A percentile compares a stretch with the other conserved stretches of the same genome.
phyloP scores from a whole-genome alignment of 305 asterid genomes.

The Fraxinus platypoda region DNA sequence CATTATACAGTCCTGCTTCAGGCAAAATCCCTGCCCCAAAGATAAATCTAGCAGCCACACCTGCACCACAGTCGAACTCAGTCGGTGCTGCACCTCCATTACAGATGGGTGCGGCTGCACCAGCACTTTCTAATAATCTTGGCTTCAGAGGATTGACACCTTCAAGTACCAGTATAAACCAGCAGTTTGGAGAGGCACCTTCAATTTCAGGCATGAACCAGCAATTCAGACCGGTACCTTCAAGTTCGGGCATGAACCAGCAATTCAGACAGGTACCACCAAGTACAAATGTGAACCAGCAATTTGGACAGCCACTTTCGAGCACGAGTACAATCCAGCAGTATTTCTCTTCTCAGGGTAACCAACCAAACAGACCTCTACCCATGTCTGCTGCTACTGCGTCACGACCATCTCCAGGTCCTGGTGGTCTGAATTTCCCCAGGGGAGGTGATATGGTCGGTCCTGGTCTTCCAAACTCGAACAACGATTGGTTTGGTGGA shows the following conservation, averaged over 20 bases:
- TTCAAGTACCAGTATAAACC: slow-evolving; percentile 37
- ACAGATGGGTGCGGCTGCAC: slow-evolving; percentile 36
- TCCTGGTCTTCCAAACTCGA: slow-evolving; percentile 48
- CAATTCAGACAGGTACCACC: slow-evolving; percentile 35
- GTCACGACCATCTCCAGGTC: slow-evolving; percentile 52
- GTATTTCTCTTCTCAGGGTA: slow-evolving; percentile 53
- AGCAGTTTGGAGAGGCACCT: slow-evolving; percentile 9
- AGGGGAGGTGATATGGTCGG: slow-evolving; percentile 39
- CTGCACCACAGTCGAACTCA: slow-evolving; percentile 51
- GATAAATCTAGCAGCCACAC: slow-evolving; percentile 49
- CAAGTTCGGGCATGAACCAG: slow-evolving; percentile 47
- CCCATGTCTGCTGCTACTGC: slow-evolving; percentile 44
- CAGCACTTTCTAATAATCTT: slow-evolving; percentile 43
- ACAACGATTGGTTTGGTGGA: slow-evolving; percentile 51
- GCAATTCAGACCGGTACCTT: slow-evolving; percentile 42
- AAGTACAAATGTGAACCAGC: slow-evolving; percentile 39
- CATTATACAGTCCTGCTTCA: slow-evolving; percentile 82
- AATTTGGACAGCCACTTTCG: slow-evolving; percentile 43
- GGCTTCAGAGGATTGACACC: slow-evolving; percentile 60
- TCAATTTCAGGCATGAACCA: slow-evolving; percentile 35
- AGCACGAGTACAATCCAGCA: slow-evolving; percentile 55
- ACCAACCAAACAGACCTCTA: slow-evolving; percentile 49
- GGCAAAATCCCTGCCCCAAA: slow-evolving; percentile 88
- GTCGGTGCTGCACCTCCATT: slow-evolving; percentile 42
- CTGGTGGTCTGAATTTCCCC: slow-evolving; percentile 42